Base-by-base conservation (phyloP, 2,329 filamentous ascomycete species). In the Thelonectria rubi region DNA sequence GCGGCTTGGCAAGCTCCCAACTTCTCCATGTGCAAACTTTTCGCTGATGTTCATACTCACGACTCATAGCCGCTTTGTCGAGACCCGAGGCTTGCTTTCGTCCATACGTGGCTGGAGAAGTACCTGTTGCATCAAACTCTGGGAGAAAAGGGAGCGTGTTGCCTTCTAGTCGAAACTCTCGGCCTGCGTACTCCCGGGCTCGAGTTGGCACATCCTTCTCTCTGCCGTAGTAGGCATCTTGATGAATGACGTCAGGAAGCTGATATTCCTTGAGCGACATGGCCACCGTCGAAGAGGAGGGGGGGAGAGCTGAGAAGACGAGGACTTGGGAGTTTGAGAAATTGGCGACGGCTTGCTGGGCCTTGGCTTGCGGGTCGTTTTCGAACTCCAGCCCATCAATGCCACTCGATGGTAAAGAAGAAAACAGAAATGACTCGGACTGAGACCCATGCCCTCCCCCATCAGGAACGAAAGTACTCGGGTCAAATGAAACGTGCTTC, bases 151-250 rank as follows among this genome's bases (percentile, higher is more conserved):
- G 92, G 8, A 96, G 73, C 1, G 90, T 91, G 55, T 85, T 88
- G 62, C 93, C 90, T 70, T 88, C 85, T 7, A 97, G 79, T 60
- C 87, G 90, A 73, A 96, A 97, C 69, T 96, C 91, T 68, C 88
- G 88, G 3, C 94, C 94, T 7, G 91, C 94, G 77, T 97, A 98
- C 76, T 97, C 93, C 55, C 92, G 84, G 32, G 84, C 77, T 55
- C 90, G 86, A 40, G 89, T 84, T 12, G 94, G 93, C 0, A 97
- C 91, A 76, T 98, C 95, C 52, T 82, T 84, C 63, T 96, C 92
- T 26, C 91, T 84, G 68, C 93, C 91, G 73, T 97, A 98, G 71
- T 90, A 94, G 0, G 94, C 89, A 72, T 93, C 89, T 75, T 93
- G 91, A 65, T 97, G 96, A 50, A 97, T 84, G 14, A 91, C 84